These are phyloP conservation scores for Rhodomyrtus psidioides DNA, from an alignment of 441 rosid genomes.

Conservation along the genomic window DNA sequence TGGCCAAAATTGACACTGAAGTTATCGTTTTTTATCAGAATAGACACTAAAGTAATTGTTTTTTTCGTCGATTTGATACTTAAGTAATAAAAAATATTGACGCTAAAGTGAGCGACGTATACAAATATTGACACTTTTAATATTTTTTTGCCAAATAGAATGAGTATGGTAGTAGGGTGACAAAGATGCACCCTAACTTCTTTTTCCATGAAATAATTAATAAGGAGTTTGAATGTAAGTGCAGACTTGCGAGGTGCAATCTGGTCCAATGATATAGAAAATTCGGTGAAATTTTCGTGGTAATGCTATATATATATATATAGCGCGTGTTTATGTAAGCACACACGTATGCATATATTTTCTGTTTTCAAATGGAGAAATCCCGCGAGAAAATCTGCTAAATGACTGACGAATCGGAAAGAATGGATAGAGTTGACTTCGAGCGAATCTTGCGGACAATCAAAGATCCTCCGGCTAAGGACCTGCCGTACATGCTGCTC, in stretches of 20 bases:
- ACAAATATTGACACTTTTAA: too few relatives aligned
- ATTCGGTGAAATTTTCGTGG: background rate
- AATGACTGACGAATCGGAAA: background rate
- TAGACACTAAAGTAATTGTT: too few relatives aligned
- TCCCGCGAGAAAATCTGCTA: background rate
- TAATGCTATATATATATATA: background rate
- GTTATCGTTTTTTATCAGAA: too few relatives aligned
- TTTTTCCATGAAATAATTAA: background rate
- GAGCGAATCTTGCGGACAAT: background rate
- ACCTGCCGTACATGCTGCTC: background rate
- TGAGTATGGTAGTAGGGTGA: accelerated
- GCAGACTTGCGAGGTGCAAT: accelerated
- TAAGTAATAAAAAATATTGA: too few relatives aligned
- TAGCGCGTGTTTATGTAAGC: too few relatives aligned
- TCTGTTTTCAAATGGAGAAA: background rate
- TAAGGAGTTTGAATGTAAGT: background rate
- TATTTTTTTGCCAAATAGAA: background rate
- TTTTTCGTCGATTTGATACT: too few relatives aligned
- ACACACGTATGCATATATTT: background rate
- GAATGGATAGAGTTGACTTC: background rate
- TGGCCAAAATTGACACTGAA: too few relatives aligned
- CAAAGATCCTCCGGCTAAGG: background rate
- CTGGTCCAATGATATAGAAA: background rate
- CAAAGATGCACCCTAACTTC: background rate
- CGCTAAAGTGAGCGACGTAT: too few relatives aligned